Evolutionary conservation across 345 rosid species (phyloP), one percentile per base, ranked within the genome.

Genomic region (Syzygium jambos): DNA sequence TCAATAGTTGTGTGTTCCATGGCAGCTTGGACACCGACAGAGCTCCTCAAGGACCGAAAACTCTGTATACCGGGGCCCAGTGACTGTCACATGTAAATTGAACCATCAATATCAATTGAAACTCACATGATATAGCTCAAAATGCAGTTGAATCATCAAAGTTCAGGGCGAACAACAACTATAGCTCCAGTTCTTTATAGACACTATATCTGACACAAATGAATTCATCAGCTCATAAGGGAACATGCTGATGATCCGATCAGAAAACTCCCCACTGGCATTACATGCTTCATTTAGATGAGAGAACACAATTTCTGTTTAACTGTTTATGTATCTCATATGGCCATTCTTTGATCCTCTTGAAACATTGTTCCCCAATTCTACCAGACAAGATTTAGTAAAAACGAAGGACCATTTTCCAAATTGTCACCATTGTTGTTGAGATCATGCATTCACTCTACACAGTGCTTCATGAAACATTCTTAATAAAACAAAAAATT

Each of bases 21-120:
- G 2, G 91, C 93, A 51, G 94, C 86, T 90, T 95, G 96, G 78
- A 95, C 90, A 46, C 94, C 97, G 11, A 95, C 95, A n/a, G 97
- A 94, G 86, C 93, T 91, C 86, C 94, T 92, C 91, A 92, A 61
- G 86, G 98, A 93, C 89, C 94, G 93, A 88, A 94, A 94, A 90
- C 96, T 94, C 80, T 86, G 89, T 29, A 92, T 90, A 52, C 94
- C 88, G 53, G 94, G 94, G 85, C 97, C 94, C 88, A 95, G 84
- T 11, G 97, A 93, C 98, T 95, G 96, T 61, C 55, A 88, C 85
- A 90, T 52, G 68, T 13, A 85, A 84, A 78, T 46, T 49, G 21
- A 83, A 84, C 85, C 73, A 55, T 84, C 27, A 91, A 87, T 22
- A 0, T 87, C 87, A 88, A 57, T 86, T n/a, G 88, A 85, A 84